Evolutionary conservation across 1,284 basidiomycete species (phyloP), one percentile per base, ranked within the genome.

Genomic region (Melampsora medusae): DNA sequence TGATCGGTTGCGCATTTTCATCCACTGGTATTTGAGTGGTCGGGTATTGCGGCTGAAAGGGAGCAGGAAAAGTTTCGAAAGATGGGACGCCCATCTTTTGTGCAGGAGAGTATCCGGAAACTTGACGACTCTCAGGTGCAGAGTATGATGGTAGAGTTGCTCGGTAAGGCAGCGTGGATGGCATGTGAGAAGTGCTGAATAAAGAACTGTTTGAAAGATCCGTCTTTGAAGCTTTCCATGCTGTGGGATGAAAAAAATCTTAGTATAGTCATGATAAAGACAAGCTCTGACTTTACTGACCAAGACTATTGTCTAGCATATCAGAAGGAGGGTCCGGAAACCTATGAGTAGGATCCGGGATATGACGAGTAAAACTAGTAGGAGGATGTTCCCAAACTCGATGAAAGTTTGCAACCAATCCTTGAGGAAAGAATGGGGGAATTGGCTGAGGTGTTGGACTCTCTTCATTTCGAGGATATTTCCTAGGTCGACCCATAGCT

Each of bases 401-500:
- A 31, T 53, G 50, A 74, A 56, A 67, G 25, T 12, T 53, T 50
- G 38, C 53, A 28, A 48, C n/a, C 4, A 49, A 56, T 70, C 56
- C 38, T 31, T 60, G 53, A 12, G 22, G 60, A 28, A 28, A 60
- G 49, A 9, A 50, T 53, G 33, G 31, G 31, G 48, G 70, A 28
- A 19, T 62, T 19, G 61, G 60, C 17, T 33, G 38, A 60, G 64
- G 31, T 53, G 48, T 50, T 35, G 31, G 65, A 31, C 53, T 64
- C 6, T 31, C 42, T 35, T 66, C 64, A 33, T 50, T 74, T 35
- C 71, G 49, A 22, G 71, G 71, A 50, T 74, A 74, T 56, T 74
- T 74, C 3, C 71, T 62, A 59, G 71, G 71, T 31, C 71, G 48
- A 59, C 71, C 71, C 71, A 74, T 74, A 17, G 71, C 71, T 17